These are phyloP conservation scores for Paxillus ammoniavirescens DNA, from an alignment of 768 basidiomycete genomes.

Conservation along the genomic window DNA sequence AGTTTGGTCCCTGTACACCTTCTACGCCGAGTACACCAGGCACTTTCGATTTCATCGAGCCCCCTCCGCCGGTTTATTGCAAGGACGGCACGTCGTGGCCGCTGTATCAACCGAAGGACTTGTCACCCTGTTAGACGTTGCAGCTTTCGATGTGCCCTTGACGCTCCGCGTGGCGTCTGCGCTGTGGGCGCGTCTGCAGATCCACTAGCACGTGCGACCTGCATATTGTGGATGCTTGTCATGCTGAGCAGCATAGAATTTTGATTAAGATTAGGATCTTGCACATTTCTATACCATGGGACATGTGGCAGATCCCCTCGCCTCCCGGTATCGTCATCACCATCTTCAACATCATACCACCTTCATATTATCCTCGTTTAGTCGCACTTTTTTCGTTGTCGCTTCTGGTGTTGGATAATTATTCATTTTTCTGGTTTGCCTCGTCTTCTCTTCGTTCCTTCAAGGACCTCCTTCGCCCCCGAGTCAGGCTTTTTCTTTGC, in stretches of 20 bases:
- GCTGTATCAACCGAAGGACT: constrained; percentile 5
- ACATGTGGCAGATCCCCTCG: constrained; percentile 2
- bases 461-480: neutral
- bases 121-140: neutral
- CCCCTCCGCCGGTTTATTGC: constrained; percentile 28
- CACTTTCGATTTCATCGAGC: constrained; percentile 16
- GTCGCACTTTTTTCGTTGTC: neutral
- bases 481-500: too few relatives aligned
- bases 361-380: constrained; percentile 2
- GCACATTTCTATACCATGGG: neutral
- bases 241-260: constrained; percentile 1
- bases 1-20: constrained; percentile 15
- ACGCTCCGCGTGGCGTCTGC: neutral
- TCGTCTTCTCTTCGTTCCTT: neutral
- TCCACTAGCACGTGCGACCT: neutral
- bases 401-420: neutral
- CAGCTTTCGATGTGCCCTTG: neutral
- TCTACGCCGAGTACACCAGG: constrained; percentile 6
- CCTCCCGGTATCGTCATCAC: neutral
- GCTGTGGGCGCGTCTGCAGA: neutral
- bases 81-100: constrained; percentile 10
- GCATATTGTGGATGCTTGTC: neutral
- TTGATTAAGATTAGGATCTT: constrained; percentile 1
- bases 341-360: neutral
- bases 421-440: neutral